Conservation (phyloP, 2,329 filamentous ascomycete species). For the Epichloe gansuensis region DNA sequence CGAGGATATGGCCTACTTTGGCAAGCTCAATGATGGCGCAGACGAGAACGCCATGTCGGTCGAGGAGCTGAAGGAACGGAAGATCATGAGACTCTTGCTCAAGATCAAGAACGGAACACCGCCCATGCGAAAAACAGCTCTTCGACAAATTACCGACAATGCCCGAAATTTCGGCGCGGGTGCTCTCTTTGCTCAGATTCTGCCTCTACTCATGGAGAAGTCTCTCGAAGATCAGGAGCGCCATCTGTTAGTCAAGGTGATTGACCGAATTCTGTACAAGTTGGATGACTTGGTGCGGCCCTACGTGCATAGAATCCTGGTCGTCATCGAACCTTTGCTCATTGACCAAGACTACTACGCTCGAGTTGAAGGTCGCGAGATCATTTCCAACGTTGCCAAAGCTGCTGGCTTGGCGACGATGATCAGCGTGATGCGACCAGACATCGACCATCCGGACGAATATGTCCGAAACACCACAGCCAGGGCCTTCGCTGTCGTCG, state of each 20-base stretch:
- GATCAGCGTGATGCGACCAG: constrained; percentile 98
- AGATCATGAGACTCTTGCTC: constrained; percentile 91
- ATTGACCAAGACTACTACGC: constrained; percentile 99
- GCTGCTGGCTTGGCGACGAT: constrained; percentile 94
- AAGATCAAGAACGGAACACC: constrained; percentile 99
- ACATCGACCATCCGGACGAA: constrained; percentile 97
- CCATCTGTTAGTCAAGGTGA: constrained; percentile 96
- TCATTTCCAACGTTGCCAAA: constrained; percentile 96
- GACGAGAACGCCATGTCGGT: constrained; percentile 88
- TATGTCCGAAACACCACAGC: constrained; percentile 98
- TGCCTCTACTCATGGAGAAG: constrained; percentile 96
- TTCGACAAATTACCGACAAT: constrained; percentile 95
- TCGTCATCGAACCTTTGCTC: constrained; percentile 96
- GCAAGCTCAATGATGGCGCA: constrained; percentile 86
- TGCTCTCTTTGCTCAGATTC: constrained; percentile 90
- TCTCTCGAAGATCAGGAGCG: constrained; percentile 95
- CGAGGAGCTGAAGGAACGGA: constrained; percentile 92
- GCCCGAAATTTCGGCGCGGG: constrained; percentile 91
- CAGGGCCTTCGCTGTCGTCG: constrained; percentile 91
- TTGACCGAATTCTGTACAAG: constrained; percentile 97
- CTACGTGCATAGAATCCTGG: constrained; percentile 95
- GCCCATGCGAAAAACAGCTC: constrained; percentile 94
- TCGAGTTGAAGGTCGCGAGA: constrained; percentile 93
- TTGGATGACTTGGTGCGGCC: constrained; percentile 91
- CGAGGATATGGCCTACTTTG: constrained; percentile 98